A percentile compares a stretch with the other conserved stretches of the same genome.
Conservation (phyloP, 2,329 filamentous ascomycete species). For the Curvularia spicifera region DNA sequence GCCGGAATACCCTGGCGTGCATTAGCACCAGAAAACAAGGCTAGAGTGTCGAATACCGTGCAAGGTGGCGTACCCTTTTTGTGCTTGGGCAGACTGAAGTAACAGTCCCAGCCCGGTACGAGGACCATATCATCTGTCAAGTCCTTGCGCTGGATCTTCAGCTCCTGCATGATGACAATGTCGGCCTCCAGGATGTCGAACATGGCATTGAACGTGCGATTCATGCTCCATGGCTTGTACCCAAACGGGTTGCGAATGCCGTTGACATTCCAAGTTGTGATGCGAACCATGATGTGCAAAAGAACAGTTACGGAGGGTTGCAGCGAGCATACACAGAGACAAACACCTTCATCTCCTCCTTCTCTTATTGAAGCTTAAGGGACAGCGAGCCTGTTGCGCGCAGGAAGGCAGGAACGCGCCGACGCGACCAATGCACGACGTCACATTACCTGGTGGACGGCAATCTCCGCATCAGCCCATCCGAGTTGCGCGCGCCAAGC, state of each 20-base stretch:
- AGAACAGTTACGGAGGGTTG: conserved; percentile 11
- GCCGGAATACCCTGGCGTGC: conserved; percentile 79
- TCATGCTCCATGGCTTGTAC: conserved; percentile 59
- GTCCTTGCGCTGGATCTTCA: conserved; percentile 94
- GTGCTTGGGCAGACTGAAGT: conserved; percentile 88
- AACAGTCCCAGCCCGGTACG: conserved; percentile 93
- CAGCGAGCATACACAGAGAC: conserved; percentile 7
- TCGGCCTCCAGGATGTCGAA: conserved; percentile 92
- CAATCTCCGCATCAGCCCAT: conserved; percentile 21
- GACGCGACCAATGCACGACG: conserved; percentile 28
- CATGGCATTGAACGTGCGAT: conserved; percentile 69
- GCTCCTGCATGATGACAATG: conserved; percentile 93
- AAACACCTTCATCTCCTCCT: conserved; percentile 15
- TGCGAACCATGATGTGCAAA: conserved; percentile 68
- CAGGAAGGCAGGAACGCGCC: conserved; percentile 12
- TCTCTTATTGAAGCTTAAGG: background rate
- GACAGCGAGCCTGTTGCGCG: background rate
- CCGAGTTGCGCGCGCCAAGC: conserved; percentile 19
- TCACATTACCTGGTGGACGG: conserved; percentile 31
- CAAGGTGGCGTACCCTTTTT: conserved; percentile 74
- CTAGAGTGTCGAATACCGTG: background rate
- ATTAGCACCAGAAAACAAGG: conserved; percentile 20
- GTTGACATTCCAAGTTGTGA: conserved; percentile 68
- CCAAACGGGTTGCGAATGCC: conserved; percentile 62
- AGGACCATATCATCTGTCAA: conserved; percentile 94